These are phyloP conservation scores for Saccharomyces cerevisiae DNA, from an alignment of 805 yeast species.

Conservation along the genomic window DNA sequence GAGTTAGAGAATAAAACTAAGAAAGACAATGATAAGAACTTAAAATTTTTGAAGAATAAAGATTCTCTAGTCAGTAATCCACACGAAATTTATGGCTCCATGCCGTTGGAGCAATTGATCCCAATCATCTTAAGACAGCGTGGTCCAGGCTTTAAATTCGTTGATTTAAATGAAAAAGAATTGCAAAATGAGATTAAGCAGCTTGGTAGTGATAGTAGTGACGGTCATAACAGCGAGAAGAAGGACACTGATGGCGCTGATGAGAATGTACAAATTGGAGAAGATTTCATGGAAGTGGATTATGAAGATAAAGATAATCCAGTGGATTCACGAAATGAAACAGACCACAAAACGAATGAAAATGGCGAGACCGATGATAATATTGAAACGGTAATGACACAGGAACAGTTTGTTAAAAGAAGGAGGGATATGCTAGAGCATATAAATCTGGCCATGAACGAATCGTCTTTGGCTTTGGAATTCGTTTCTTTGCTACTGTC, in stretches of 20 bases:
- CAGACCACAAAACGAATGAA: not conserved
- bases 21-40: slow-evolving; percentile 1
- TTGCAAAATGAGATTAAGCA: slow-evolving; percentile 37
- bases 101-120: slow-evolving; percentile 46
- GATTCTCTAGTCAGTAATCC: slow-evolving; percentile 24
- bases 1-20: not conserved
- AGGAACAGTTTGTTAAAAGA: slow-evolving; percentile 38
- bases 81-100: slow-evolving; percentile 26
- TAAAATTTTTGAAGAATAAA: not conserved
- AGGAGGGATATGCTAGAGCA: slow-evolving; percentile 46
- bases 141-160: slow-evolving; percentile 39
- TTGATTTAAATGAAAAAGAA: slow-evolving; percentile 46
- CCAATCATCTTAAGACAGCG: slow-evolving; percentile 51
- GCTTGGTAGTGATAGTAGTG: slow-evolving; percentile 1
- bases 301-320: slow-evolving; percentile 6
- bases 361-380: slow-evolving; percentile 6
- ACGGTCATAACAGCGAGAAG: not conserved
- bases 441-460: slow-evolving; percentile 69
- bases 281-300: slow-evolving; percentile 7
- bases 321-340: slow-evolving; percentile 1
- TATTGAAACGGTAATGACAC: slow-evolving; percentile 16
- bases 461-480: slow-evolving; percentile 80
- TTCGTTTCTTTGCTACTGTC: slow-evolving; percentile 78
- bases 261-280: slow-evolving; percentile 5
- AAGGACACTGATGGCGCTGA: slow-evolving; percentile 2